Conservation (phyloP, 2,329 filamentous ascomycete genomes). For the Botrytis byssoidea region DNA sequence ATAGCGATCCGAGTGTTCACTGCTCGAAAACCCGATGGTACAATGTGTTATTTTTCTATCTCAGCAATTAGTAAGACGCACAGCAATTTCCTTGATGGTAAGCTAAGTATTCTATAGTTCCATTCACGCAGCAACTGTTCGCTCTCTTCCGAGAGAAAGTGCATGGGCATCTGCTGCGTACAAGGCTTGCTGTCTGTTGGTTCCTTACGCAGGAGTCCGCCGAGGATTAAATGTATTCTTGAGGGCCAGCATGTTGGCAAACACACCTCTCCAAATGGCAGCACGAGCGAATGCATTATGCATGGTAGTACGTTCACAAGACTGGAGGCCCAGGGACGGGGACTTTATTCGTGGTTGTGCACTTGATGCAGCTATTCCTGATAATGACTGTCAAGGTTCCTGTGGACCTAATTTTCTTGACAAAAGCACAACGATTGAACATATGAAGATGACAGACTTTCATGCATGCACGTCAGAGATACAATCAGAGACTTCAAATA, state of each 20-base stretch:
- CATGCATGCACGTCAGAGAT: background rate
- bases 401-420: background rate
- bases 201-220: background rate
- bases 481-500: background rate
- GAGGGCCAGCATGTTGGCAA: background rate
- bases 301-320: background rate
- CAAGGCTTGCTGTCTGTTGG: background rate
- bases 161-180: background rate
- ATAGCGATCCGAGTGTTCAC: conserved; percentile 3
- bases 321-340: background rate
- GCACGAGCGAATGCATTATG: too few relatives aligned
- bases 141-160: background rate
- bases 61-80: background rate
- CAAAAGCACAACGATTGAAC: background rate
- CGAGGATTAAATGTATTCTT: background rate
- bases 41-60: background rate
- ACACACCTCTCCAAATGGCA: background rate
- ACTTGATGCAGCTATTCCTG: background rate
- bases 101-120: background rate
- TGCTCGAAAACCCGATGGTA: background rate
- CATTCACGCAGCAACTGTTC: background rate
- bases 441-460: background rate
- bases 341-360: background rate
- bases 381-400: background rate
- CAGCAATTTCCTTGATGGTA: background rate